Percentiles rank a stretch among this genome's conserved stretches.
Evolutionary conservation across 2,329 filamentous ascomycete genomes (phyloP).

Genomic region (Hymenoscyphus repandus): DNA sequence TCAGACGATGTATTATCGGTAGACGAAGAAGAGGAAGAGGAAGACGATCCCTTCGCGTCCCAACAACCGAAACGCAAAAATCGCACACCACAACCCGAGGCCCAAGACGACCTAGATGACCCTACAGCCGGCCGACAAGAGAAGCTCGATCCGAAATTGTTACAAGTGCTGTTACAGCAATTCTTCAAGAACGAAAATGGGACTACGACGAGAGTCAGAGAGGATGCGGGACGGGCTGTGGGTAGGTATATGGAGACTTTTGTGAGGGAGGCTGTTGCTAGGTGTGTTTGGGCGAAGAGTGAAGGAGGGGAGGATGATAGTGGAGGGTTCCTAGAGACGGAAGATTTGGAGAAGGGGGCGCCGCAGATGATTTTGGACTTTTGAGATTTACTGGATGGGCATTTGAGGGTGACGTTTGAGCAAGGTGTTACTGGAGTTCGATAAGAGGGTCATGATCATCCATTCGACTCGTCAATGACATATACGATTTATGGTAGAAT

Average conservation of each 20-base stretch:
- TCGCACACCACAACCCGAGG: too few species aligned
- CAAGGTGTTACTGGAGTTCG: too few species aligned
- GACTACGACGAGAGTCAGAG: constrained; percentile 59
- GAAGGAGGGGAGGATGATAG: constrained; percentile 13
- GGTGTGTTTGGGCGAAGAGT: constrained; percentile 60
- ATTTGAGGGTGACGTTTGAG: too few species aligned
- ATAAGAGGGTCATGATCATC: too few species aligned
- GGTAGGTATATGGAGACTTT: constrained; percentile 89
- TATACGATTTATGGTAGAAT: too few species aligned
- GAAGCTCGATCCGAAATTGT: constrained; percentile 63
- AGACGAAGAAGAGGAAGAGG: too few species aligned
- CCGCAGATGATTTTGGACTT: constrained; percentile 85
- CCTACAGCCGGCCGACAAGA: constrained; percentile 10
- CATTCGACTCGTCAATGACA: too few species aligned
- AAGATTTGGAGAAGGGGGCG: constrained; percentile 83
- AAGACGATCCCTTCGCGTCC: too few species aligned
- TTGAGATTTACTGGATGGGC: constrained; percentile 36
- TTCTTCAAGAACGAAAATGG: constrained; percentile 61
- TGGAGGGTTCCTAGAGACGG: constrained; percentile 49
- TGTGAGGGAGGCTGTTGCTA: constrained; percentile 79
- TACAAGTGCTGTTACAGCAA: constrained; percentile 73
- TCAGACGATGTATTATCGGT: too few species aligned
- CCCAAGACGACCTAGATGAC: not conserved
- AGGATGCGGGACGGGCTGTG: constrained; percentile 70
- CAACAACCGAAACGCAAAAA: too few species aligned